phyloP scores from a whole-genome alignment of 495 filamentous ascomycete genomes.

The Pseudevernia furfuracea region DNA sequence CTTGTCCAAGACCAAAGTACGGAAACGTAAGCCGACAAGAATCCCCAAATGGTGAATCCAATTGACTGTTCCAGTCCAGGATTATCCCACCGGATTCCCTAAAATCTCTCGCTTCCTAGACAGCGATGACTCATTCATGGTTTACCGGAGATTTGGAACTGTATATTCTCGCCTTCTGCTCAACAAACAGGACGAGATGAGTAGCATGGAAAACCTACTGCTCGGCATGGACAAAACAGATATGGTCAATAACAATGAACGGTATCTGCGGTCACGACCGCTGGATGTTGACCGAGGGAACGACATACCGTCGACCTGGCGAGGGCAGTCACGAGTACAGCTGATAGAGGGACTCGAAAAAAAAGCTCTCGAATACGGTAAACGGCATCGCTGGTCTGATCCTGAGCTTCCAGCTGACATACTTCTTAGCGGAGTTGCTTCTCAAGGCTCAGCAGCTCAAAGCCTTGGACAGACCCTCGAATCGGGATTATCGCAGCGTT shows the following conservation, averaged over 20 bases:
- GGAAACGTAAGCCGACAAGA: slow-evolving; percentile 13
- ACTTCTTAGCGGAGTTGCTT: slow-evolving; percentile 29
- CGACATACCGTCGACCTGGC: slow-evolving; percentile 6
- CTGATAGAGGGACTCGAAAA: slow-evolving; percentile 29
- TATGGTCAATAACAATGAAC: neutral
- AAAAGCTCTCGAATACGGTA: slow-evolving; percentile 34
- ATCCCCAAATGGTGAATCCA: neutral
- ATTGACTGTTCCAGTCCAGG: slow-evolving; percentile 20
- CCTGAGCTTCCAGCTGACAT: neutral
- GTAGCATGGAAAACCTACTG: slow-evolving; percentile 19
- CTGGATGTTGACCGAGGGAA: slow-evolving; percentile 13
- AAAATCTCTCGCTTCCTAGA: slow-evolving; percentile 24
- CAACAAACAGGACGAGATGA: slow-evolving; percentile 27
- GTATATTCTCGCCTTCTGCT: slow-evolving; percentile 26
- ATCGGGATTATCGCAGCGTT: slow-evolving; percentile 34
- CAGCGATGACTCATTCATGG: slow-evolving; percentile 28
- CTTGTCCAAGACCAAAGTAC: slow-evolving; percentile 11
- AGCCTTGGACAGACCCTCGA: slow-evolving; percentile 30
- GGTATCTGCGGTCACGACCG: slow-evolving; percentile 16
- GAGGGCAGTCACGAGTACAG: slow-evolving; percentile 20
- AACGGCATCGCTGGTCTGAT: slow-evolving; percentile 1
- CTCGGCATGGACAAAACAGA: slow-evolving; percentile 22
- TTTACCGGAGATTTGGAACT: slow-evolving; percentile 26
- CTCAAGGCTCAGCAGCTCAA: slow-evolving; percentile 32
- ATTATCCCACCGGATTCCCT: slow-evolving; percentile 26